Conservation (phyloP, 1,284 basidiomycete genomes). For the Fomitopsis pinicola region DNA sequence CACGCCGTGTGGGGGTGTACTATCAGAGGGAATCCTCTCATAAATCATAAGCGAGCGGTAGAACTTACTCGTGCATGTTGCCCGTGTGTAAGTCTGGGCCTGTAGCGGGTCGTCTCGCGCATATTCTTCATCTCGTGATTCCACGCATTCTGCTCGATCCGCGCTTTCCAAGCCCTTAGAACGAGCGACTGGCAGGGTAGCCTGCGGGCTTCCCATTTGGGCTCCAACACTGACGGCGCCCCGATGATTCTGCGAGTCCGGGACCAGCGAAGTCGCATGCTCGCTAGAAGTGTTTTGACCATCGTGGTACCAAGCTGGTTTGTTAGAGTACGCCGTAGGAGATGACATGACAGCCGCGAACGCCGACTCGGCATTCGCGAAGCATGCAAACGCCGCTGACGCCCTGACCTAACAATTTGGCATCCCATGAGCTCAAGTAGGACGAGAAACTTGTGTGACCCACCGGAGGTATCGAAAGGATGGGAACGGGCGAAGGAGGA, state of each 20-base stretch:
- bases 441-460: background rate
- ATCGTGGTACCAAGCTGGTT: background rate
- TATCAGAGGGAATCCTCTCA: background rate
- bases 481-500: conserved; percentile 1
- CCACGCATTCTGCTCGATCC: background rate
- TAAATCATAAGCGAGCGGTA: background rate
- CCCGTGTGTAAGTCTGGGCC: conserved; percentile 2
- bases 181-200: background rate
- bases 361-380: conserved; percentile 13
- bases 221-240: background rate
- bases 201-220: background rate
- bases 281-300: background rate
- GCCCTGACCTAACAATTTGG: conserved; percentile 19
- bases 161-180: background rate
- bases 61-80: background rate
- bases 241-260: background rate
- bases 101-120: background rate
- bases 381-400: conserved; percentile 23
- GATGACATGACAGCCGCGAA: conserved; percentile 7
- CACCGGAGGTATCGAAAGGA: conserved; percentile 13
- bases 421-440: background rate
- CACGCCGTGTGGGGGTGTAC: background rate
- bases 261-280: background rate
- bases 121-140: background rate
- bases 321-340: background rate